A percentile compares a stretch with the other conserved stretches of the same genome.
phyloP scores from a whole-genome alignment of 805 yeast genomes.

The Ogataea trehalophila region DNA sequence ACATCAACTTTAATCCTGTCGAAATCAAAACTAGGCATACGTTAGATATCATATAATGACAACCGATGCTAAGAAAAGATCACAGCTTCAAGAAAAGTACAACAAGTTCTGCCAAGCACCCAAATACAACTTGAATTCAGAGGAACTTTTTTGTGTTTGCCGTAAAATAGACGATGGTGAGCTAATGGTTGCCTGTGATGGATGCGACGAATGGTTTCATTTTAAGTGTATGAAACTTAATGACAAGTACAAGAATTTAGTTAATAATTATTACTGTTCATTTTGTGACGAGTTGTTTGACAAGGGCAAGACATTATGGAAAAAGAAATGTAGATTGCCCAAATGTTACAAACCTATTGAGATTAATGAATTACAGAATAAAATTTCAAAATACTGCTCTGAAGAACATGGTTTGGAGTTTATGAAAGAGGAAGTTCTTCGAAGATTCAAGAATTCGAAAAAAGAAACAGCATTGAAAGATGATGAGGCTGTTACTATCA shows the following conservation, averaged over 20 bases:
- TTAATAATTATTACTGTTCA: slow-evolving; percentile 66
- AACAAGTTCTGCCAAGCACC: slow-evolving; percentile 27
- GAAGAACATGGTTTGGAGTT: slow-evolving; percentile 61
- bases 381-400: slow-evolving; percentile 66
- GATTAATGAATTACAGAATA: slow-evolving; percentile 19
- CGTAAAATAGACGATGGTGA: slow-evolving; percentile 73
- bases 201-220: slow-evolving; percentile 95
- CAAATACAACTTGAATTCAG: slow-evolving; percentile 45
- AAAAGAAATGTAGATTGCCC: slow-evolving; percentile 63
- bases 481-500: slow-evolving; percentile 12
- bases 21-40: too few species aligned
- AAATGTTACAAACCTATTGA: slow-evolving; percentile 53
- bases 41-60: neutral
- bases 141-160: slow-evolving; percentile 73
- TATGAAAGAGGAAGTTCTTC: slow-evolving; percentile 29
- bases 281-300: slow-evolving; percentile 52
- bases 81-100: slow-evolving; percentile 25
- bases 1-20: too few species aligned
- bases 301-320: slow-evolving; percentile 59
- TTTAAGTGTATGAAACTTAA: slow-evolving; percentile 68
- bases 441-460: slow-evolving; percentile 9
- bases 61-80: slow-evolving; percentile 4
- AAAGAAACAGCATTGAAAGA: slow-evolving; percentile 7
- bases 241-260: slow-evolving; percentile 45
- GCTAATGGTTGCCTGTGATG: slow-evolving; percentile 92